These are phyloP conservation scores for Trichoderma citrinoviride DNA, from an alignment of 2,329 filamentous ascomycete genomes.

Conservation along the genomic window DNA sequence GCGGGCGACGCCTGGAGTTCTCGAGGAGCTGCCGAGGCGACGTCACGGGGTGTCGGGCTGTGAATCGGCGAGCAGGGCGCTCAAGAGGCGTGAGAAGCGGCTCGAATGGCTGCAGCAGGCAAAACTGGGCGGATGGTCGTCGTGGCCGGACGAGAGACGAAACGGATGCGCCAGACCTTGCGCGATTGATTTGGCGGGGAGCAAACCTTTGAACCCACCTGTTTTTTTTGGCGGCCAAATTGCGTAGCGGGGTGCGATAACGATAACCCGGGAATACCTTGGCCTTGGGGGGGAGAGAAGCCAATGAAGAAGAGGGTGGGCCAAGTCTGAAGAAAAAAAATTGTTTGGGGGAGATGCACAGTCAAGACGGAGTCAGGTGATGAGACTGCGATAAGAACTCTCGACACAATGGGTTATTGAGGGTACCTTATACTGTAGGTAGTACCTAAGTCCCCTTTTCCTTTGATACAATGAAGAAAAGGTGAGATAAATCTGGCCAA, in stretches of 20 bases:
- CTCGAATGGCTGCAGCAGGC: constrained; percentile 15
- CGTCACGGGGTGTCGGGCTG: neutral
- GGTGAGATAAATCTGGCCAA: too few relatives aligned
- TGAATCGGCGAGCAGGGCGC: neutral
- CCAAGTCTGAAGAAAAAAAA: neutral
- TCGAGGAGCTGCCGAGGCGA: neutral
- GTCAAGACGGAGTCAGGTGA: too few relatives aligned
- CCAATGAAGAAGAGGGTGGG: neutral
- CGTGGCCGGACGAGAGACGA: constrained; percentile 16
- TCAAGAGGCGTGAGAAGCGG: neutral
- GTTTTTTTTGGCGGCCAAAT: constrained; percentile 22
- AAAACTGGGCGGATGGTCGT: constrained; percentile 13
- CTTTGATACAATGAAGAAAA: too few relatives aligned
- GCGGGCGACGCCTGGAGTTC: neutral
- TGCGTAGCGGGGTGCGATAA: constrained; percentile 40
- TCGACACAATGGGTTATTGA: too few relatives aligned
- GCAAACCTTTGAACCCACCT: constrained; percentile 17
- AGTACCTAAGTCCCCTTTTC: too few relatives aligned
- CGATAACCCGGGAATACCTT: constrained; percentile 38
- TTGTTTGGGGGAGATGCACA: neutral
- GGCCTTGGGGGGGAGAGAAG: too few relatives aligned
- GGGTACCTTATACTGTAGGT: too few relatives aligned
- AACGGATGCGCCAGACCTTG: constrained; percentile 22
- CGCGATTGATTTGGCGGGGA: constrained; percentile 26
- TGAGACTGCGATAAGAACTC: too few relatives aligned